Percentiles rank a stretch among this genome's conserved stretches.
Conservation (phyloP, 2,329 filamentous ascomycete genomes). For the Calonectria pteridis region DNA sequence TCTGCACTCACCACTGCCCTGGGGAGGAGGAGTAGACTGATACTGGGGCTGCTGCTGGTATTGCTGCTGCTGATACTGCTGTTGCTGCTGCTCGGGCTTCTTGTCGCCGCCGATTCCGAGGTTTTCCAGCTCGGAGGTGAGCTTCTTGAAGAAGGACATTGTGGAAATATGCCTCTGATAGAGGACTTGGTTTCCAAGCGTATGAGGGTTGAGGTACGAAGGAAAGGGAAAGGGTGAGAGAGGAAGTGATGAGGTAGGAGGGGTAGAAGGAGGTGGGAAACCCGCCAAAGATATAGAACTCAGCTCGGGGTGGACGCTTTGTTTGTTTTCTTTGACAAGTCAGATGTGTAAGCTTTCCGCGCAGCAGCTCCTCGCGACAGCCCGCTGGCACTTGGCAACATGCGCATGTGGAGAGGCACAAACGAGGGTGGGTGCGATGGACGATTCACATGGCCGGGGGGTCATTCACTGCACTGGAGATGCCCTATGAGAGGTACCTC, state of each 20-base stretch:
- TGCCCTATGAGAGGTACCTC: not conserved
- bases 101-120: slow-evolving; percentile 58
- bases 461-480: not conserved
- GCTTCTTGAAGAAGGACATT: slow-evolving; percentile 61
- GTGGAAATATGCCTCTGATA: slow-evolving; percentile 32
- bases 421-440: slow-evolving; percentile 4
- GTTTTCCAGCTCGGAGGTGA: slow-evolving; percentile 59
- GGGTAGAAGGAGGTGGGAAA: slow-evolving; percentile 1
- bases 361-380: slow-evolving; percentile 5
- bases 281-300: slow-evolving; percentile 8
- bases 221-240: not conserved
- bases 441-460: slow-evolving; percentile 2
- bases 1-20: slow-evolving; percentile 34
- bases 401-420: slow-evolving; percentile 13
- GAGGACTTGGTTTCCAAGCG: slow-evolving; percentile 19
- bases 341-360: slow-evolving; percentile 9
- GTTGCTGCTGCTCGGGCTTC: slow-evolving; percentile 16
- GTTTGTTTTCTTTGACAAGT: slow-evolving; percentile 6
- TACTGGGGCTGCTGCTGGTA: slow-evolving; percentile 29
- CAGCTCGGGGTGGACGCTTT: slow-evolving; percentile 9
- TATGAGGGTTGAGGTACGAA: not conserved
- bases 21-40: slow-evolving; percentile 28
- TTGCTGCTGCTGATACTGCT: slow-evolving; percentile 41
- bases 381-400: slow-evolving; percentile 4
- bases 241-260: not conserved